A percentile compares a stretch with the other conserved stretches of the same genome.
These are phyloP conservation scores for Naegleria fowleri DNA, from an alignment of 208 protist genomes.

Conservation along the genomic window DNA sequence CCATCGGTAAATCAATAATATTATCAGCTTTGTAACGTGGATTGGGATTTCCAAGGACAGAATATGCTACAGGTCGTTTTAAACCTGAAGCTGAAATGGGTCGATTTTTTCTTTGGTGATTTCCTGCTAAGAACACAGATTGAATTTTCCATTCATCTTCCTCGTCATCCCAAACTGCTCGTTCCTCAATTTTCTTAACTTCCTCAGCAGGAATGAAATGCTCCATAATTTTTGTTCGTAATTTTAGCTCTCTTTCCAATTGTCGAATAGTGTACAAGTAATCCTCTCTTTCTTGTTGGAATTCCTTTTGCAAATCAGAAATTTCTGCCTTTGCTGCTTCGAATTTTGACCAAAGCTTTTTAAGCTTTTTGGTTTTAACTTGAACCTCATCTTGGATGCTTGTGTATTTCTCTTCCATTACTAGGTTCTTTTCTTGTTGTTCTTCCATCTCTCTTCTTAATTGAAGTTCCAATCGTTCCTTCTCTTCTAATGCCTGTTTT, in stretches of 20 bases:
- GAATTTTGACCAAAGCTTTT: constrained; percentile 46
- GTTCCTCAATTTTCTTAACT: constrained; percentile 32
- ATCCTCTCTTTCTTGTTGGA: constrained; percentile 43
- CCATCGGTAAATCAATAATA: constrained; percentile 42
- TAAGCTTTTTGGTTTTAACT: constrained; percentile 46
- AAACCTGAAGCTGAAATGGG: neutral
- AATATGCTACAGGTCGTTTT: constrained; percentile 4
- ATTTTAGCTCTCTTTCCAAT: constrained; percentile 42
- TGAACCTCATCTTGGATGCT: constrained; percentile 47
- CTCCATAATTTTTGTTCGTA: constrained; percentile 42
- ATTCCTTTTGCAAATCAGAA: constrained; percentile 46
- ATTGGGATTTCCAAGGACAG: constrained; percentile 19
- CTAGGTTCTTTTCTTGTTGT: constrained; percentile 36
- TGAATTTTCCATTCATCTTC: constrained; percentile 28
- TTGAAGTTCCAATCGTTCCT: constrained; percentile 27
- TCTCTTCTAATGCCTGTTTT: constrained; percentile 37
- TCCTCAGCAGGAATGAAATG: constrained; percentile 50
- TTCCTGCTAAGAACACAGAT: constrained; percentile 31
- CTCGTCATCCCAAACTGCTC: constrained; percentile 37
- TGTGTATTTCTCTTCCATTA: constrained; percentile 37
- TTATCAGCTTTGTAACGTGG: constrained; percentile 35
- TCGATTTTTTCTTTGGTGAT: constrained; percentile 26
- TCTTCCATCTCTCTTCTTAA: constrained; percentile 39
- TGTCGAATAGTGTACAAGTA: constrained; percentile 48
- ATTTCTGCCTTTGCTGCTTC: constrained; percentile 47